Evolutionary conservation across 306 rosid genomes (phyloP), one percentile per base, ranked within the genome.

Genomic region (Boehmeria nivea): DNA sequence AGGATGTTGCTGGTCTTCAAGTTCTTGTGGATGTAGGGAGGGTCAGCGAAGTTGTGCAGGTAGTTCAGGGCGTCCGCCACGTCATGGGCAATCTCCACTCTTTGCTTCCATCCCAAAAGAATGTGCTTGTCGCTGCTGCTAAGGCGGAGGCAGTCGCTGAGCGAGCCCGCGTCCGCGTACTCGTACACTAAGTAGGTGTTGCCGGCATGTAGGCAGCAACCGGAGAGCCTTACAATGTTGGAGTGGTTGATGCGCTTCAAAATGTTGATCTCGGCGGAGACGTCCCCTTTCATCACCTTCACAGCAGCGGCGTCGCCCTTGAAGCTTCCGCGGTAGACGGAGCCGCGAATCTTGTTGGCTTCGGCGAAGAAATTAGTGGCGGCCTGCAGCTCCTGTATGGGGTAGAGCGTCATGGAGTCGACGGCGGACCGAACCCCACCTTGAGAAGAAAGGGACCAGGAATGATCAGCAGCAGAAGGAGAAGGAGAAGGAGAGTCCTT

Each of bases 251-350:
- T 67, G 44, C 66, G 70, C 78, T 71, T 83, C 27, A 86, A 64
- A 44, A 86, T 67, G 65, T 83, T 76, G 27, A 86, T 83, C 73
- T 86, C 95, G 8, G 39, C 48, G 0, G 87, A 80, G 0, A 80
- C 85, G 45, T 86, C 87, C 2, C 90, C 95, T 60, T 69, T 76
- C 52, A 73, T 73, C 46, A 83, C 49, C 76, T 86, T 86, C 10
- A 86, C 76, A 6, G 95, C 90, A 16, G 95, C 95, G 40, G n/a
- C 68, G 62, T 86, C 95, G 2, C 88, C 95, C 24, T 76, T 70
- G 28, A 86, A 83, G 16, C 71, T 52, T 46, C 77, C 95, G 36
- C 72, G 70, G 70, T 71, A 86, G 24, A 83, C 85, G 15, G 84
- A 78, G 18, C 90, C 85, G 27, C 76, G 67, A 21, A 86, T 69